Evolutionary conservation across 768 basidiomycete genomes (phyloP), one percentile per base, ranked within the genome.

Genomic region (Dioszegia hungarica): DNA sequence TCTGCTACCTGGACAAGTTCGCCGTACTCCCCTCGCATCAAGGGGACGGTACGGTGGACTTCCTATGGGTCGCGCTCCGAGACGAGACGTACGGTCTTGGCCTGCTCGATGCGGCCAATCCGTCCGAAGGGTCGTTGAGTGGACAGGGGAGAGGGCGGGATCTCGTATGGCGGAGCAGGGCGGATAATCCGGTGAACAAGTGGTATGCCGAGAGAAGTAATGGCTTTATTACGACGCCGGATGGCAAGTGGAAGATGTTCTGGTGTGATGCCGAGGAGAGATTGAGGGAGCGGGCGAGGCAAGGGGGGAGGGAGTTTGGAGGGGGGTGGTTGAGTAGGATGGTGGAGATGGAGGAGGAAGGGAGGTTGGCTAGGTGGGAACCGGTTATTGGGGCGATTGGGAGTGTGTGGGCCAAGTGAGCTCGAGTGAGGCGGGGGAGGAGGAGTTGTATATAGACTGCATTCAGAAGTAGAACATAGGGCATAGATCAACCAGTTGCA

Each of bases 61-160:
- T 99, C 79, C 80, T 99, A 34, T 99, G 95, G 95, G 94, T 97
- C 39, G 93, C 93, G 15, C 79, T 99, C 47, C 91, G 98, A 65
- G 95, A 99, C 76, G 95, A 99, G 77, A 90, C 95, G 9, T 99
- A 94, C 67, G 95, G 95, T 20, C 83, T 97, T 17, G 95, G 95
- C 0, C 83, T 93, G 48, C 86, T 88, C 9, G 93, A 88, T 78
- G 89, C 95, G 38, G 87, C 88, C 57, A 99, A 99, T 75, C 89
- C 92, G 28, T 94, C 94, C 58, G 89, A 75, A 19, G 80, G 95
- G 0, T 94, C 95, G 14, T 86, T 89, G 67, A 85, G 86, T 52
- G 95, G 94, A 29, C 80, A 83, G 56, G 93, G 94, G 25, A 84
- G 87, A 73, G 92, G 93, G n/a, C 81, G 85, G 40, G 95, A 98